Evolutionary conservation across 495 filamentous ascomycete species (phyloP).

Genomic region (Cudoniella acicularis): DNA sequence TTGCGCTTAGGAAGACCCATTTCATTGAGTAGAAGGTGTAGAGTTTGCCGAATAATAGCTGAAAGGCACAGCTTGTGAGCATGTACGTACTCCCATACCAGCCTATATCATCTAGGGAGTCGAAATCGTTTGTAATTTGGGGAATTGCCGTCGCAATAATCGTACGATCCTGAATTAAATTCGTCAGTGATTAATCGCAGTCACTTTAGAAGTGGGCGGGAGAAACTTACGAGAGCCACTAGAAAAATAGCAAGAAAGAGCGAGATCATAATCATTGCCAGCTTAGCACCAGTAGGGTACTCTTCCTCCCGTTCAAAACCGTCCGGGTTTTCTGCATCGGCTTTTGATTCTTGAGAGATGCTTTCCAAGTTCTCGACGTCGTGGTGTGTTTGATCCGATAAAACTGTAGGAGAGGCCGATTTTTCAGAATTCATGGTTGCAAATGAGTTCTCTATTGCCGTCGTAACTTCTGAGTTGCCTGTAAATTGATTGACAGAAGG

Average conservation of each 20-base stretch:
- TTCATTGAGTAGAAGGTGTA: slow-evolving; percentile 42
- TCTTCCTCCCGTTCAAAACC: no score
- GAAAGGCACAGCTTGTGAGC: slow-evolving; percentile 42
- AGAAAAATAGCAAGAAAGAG: neutral
- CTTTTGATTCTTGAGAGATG: no score
- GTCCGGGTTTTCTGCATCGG: no score
- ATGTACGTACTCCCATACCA: slow-evolving; percentile 52
- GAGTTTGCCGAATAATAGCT: slow-evolving; percentile 42
- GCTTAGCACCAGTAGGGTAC: neutral
- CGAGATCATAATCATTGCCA: neutral
- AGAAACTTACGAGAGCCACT: neutral
- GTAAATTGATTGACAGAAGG: no score
- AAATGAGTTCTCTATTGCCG: no score
- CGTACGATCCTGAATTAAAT: slow-evolving; percentile 29
- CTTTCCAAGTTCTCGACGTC: no score
- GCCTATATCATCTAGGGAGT: slow-evolving; percentile 41
- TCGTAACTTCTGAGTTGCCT: no score
- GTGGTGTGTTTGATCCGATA: no score
- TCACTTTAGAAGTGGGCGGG: neutral
- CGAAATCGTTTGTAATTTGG: slow-evolving; percentile 40
- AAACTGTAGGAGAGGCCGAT: no score
- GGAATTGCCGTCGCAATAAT: slow-evolving; percentile 45
- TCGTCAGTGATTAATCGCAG: neutral
- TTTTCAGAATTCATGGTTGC: no score
- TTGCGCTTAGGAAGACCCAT: slow-evolving; percentile 33